phyloP scores from a whole-genome alignment of 768 basidiomycete genomes.

The Myochromella boudieri region DNA sequence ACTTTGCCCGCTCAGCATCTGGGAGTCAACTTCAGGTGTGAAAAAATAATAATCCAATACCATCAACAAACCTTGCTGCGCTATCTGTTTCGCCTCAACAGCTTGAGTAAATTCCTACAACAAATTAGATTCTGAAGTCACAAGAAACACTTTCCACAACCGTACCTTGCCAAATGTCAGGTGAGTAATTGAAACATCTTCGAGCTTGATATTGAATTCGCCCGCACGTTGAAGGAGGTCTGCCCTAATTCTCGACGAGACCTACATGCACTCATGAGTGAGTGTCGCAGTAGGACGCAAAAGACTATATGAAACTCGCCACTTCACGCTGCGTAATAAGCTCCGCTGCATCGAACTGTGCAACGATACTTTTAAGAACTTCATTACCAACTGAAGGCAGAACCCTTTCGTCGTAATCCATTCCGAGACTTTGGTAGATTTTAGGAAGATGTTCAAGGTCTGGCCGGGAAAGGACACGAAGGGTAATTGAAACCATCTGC shows the following conservation, averaged over 20 bases:
- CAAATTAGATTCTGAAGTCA: background rate
- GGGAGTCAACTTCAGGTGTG: constrained; percentile 9
- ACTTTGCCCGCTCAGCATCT: constrained; percentile 99
- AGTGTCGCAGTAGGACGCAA: background rate
- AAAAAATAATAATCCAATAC: background rate
- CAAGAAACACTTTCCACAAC: constrained; percentile 4
- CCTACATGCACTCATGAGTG: constrained; percentile 39
- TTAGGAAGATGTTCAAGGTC: constrained; percentile 84
- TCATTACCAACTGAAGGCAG: constrained; percentile 97
- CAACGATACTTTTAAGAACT: constrained; percentile 96
- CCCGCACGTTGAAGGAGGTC: constrained; percentile 91
- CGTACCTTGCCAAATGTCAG: constrained; percentile 83
- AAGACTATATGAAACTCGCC: constrained; percentile 45
- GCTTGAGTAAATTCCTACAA: constrained; percentile 90
- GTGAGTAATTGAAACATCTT: constrained; percentile 97
- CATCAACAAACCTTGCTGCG: constrained; percentile 81
- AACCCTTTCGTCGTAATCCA: constrained; percentile 98
- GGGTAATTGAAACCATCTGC: constrained; percentile 97
- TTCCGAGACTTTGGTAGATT: constrained; percentile 93
- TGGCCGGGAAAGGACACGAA: constrained; percentile 93
- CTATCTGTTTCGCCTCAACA: constrained; percentile 99
- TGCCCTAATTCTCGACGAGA: constrained; percentile 87
- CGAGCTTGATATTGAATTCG: constrained; percentile 93
- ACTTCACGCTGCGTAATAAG: constrained; percentile 97
- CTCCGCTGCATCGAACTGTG: constrained; percentile 97